Conservation (phyloP, 2,329 filamentous ascomycete species). For the Cucurbitaria berberidis region DNA sequence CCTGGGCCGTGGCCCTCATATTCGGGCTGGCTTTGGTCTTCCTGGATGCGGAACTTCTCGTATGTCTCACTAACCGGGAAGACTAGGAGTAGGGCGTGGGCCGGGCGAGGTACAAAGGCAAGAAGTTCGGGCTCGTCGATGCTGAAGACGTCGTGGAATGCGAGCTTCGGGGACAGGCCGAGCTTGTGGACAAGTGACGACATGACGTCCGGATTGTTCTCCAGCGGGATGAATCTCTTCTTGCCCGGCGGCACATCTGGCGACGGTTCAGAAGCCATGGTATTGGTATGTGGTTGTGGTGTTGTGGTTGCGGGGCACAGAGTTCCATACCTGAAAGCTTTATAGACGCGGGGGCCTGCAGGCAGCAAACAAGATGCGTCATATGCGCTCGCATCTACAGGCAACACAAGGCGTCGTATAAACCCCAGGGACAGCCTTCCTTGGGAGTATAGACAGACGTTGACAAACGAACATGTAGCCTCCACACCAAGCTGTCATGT, state of each 20-base stretch:
- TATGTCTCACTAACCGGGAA: conserved; percentile 84
- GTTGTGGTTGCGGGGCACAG: conserved; percentile 21
- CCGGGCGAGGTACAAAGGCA: conserved; percentile 84
- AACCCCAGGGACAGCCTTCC: too few species aligned
- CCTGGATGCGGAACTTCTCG: conserved; percentile 74
- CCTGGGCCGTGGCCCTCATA: conserved; percentile 71
- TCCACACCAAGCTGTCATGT: too few species aligned
- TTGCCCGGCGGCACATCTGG: conserved; percentile 39
- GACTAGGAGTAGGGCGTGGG: conserved; percentile 86
- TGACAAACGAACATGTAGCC: too few species aligned
- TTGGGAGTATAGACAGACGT: too few species aligned
- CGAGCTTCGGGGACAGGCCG: conserved; percentile 77
- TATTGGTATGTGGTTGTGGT: conserved; percentile 12
- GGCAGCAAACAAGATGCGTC: conserved; percentile 22
- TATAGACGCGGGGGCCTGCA: conserved; percentile 21
- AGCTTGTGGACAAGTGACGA: conserved; percentile 82
- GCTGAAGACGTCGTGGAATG: conserved; percentile 90
- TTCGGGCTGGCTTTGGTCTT: conserved; percentile 68
- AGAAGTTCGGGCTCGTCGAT: conserved; percentile 86
- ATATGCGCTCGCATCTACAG: not conserved
- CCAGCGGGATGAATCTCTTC: conserved; percentile 52
- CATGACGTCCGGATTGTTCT: conserved; percentile 91
- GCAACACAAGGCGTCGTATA: not conserved
- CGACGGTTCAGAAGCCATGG: conserved; percentile 38
- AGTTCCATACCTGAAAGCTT: conserved; percentile 4